Evolutionary conservation across 768 basidiomycete species (phyloP).

Genomic region (Hypholoma fasciculare): DNA sequence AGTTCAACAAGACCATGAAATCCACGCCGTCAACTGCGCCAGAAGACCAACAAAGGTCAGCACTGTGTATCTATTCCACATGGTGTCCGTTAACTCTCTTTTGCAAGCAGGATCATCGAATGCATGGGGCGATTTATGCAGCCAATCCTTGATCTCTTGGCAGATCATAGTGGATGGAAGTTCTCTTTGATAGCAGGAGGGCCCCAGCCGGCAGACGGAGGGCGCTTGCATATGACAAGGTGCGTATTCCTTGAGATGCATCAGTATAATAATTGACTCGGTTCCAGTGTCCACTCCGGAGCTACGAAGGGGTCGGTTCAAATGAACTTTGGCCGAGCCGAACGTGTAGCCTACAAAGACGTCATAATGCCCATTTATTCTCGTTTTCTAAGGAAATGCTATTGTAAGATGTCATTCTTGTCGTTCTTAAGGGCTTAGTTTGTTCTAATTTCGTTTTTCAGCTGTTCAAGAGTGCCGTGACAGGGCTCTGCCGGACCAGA

Average conservation of each 20-base stretch:
- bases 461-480: conserved; percentile 14
- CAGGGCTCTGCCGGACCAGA: conserved; percentile 5
- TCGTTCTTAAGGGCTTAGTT: not conserved
- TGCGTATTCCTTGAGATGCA: not conserved
- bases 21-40: not conserved
- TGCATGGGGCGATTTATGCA: conserved; percentile 1
- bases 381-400: conserved; percentile 17
- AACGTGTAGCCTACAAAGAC: conserved; percentile 9
- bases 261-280: too few relatives aligned
- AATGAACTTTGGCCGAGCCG: conserved; percentile 17
- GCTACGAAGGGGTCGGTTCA: conserved; percentile 11
- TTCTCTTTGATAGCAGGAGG: conserved; percentile 12
- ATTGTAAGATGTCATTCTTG: conserved; percentile 17
- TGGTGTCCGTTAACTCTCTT: not conserved
- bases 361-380: conserved; percentile 15
- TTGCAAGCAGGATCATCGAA: conserved; percentile 4
- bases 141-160: conserved; percentile 10
- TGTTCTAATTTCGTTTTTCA: not conserved
- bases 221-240: conserved; percentile 11
- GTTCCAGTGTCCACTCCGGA: conserved; percentile 20
- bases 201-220: conserved; percentile 16
- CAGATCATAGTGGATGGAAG: conserved; percentile 14
- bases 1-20: not conserved
- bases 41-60: conserved; percentile 14
- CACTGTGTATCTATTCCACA: too few relatives aligned